Percentiles rank a stretch among this genome's conserved stretches.
These are phyloP conservation scores for Zymoseptoria ardabiliae DNA, from an alignment of 2,329 filamentous ascomycete genomes.

Conservation along the genomic window DNA sequence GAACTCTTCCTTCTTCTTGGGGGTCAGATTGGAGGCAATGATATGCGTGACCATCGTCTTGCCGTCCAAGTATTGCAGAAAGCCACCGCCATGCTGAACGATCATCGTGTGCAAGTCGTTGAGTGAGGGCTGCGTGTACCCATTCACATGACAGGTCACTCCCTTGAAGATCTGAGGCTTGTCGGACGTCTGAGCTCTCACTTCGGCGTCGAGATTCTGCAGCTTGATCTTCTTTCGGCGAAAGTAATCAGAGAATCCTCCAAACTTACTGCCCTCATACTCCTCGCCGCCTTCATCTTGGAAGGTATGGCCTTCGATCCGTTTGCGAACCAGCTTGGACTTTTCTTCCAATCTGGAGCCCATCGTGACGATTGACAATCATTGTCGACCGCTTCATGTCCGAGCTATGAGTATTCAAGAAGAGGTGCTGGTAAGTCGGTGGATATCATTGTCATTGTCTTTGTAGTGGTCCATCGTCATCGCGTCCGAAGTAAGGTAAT, in stretches of 20 bases:
- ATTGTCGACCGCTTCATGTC: slow-evolving; percentile 4
- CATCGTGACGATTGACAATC: slow-evolving; percentile 37
- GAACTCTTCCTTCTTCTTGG: slow-evolving; percentile 89
- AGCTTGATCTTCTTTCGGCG: slow-evolving; percentile 94
- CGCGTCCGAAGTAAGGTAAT: too few species aligned
- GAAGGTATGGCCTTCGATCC: slow-evolving; percentile 65
- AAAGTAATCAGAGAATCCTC: slow-evolving; percentile 87
- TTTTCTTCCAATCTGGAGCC: slow-evolving; percentile 56
- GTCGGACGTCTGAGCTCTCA: slow-evolving; percentile 60
- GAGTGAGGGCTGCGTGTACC: slow-evolving; percentile 89
- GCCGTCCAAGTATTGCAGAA: slow-evolving; percentile 86
- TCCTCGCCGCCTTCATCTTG: slow-evolving; percentile 77
- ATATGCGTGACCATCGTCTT: slow-evolving; percentile 94
- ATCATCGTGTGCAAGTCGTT: slow-evolving; percentile 83
- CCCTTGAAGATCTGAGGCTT: slow-evolving; percentile 85
- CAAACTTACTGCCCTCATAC: slow-evolving; percentile 79
- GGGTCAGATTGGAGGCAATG: slow-evolving; percentile 80
- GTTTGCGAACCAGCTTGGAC: slow-evolving; percentile 53
- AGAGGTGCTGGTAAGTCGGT: background rate
- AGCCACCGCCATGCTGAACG: slow-evolving; percentile 87
- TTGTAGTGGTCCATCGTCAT: too few species aligned
- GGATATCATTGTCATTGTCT: background rate
- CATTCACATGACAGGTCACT: slow-evolving; percentile 84
- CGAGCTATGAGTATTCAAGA: background rate
- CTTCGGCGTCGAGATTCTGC: slow-evolving; percentile 82